Evolutionary conservation across 176 grass and related monocot species (phyloP).

Genomic region (Avena atlantica): DNA sequence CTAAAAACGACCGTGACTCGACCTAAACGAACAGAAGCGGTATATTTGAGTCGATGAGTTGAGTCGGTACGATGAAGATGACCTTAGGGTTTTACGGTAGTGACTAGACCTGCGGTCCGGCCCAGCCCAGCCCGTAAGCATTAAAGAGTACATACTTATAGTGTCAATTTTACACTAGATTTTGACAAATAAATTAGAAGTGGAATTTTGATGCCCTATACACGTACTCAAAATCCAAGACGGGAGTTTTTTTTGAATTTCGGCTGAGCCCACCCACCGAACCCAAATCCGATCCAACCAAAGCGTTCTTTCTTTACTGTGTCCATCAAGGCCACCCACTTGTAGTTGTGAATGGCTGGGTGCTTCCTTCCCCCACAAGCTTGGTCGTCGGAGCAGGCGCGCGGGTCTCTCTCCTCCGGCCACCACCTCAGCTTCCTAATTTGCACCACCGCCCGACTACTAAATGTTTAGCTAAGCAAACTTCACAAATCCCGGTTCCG

Average conservation of each 20-base stretch:
- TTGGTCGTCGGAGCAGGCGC: conserved; percentile 19
- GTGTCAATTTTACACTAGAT: too few relatives aligned
- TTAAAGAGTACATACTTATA: too few relatives aligned
- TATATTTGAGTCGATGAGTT: too few relatives aligned
- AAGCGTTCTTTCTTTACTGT: conserved; percentile 13
- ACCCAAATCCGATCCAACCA: background rate
- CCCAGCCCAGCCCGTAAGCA: too few relatives aligned
- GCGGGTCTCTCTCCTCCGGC: background rate
- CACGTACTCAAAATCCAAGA: background rate
- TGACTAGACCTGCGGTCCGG: too few relatives aligned
- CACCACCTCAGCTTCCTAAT: conserved; percentile 19
- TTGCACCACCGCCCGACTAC: conserved; percentile 6
- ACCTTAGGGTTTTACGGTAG: too few relatives aligned
- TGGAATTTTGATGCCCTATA: too few relatives aligned
- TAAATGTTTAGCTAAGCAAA: conserved; percentile 18
- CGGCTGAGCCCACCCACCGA: background rate
- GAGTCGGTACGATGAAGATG: too few relatives aligned
- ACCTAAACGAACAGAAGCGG: too few relatives aligned
- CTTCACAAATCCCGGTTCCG: conserved; percentile 1
- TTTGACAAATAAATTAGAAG: too few relatives aligned
- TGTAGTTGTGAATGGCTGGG: background rate
- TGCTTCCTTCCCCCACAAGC: background rate
- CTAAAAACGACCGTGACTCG: too few relatives aligned
- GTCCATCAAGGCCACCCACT: background rate
- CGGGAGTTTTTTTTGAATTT: conserved; percentile 1